Percentiles rank a stretch among this genome's conserved stretches.
Evolutionary conservation across 2,329 filamentous ascomycete genomes (phyloP).

Genomic region (Helminthosporium solani): DNA sequence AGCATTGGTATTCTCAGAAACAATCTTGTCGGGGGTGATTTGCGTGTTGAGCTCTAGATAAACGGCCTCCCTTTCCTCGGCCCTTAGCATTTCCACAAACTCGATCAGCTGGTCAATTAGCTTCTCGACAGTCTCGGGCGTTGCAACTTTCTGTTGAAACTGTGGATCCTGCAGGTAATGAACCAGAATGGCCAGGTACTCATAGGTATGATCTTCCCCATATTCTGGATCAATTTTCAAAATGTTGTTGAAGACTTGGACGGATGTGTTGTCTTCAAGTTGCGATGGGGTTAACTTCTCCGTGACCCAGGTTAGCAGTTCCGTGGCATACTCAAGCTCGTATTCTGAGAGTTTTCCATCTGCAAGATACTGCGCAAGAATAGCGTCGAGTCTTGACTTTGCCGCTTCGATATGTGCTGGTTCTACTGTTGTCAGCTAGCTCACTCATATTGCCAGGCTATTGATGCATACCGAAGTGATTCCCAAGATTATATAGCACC

Average conservation of each 20-base stretch:
- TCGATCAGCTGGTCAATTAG: slow-evolving; percentile 34
- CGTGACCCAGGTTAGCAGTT: slow-evolving; percentile 38
- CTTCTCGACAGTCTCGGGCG: slow-evolving; percentile 28
- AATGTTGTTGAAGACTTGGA: slow-evolving; percentile 30
- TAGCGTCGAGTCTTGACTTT: slow-evolving; percentile 35
- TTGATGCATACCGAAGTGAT: slow-evolving; percentile 38
- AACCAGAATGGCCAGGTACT: slow-evolving; percentile 33
- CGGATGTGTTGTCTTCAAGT: slow-evolving; percentile 32
- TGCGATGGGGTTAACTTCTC: slow-evolving; percentile 38
- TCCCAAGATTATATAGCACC: slow-evolving; percentile 49
- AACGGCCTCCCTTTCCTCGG: slow-evolving; percentile 27
- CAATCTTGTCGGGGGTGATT: slow-evolving; percentile 21
- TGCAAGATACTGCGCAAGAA: slow-evolving; percentile 27
- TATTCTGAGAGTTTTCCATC: slow-evolving; percentile 30
- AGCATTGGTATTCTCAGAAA: slow-evolving; percentile 27
- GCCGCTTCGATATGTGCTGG: slow-evolving; percentile 38
- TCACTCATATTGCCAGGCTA: not conserved
- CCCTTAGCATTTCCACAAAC: slow-evolving; percentile 30
- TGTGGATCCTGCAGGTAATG: slow-evolving; percentile 40
- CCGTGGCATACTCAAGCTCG: slow-evolving; percentile 36
- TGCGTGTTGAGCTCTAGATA: slow-evolving; percentile 32
- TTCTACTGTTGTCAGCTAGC: slow-evolving; percentile 28
- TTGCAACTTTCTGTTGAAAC: slow-evolving; percentile 37
- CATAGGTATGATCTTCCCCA: slow-evolving; percentile 38
- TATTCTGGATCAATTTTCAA: slow-evolving; percentile 33